Base-by-base conservation (phyloP, 345 rosid species). In the Gossypium bickii region DNA sequence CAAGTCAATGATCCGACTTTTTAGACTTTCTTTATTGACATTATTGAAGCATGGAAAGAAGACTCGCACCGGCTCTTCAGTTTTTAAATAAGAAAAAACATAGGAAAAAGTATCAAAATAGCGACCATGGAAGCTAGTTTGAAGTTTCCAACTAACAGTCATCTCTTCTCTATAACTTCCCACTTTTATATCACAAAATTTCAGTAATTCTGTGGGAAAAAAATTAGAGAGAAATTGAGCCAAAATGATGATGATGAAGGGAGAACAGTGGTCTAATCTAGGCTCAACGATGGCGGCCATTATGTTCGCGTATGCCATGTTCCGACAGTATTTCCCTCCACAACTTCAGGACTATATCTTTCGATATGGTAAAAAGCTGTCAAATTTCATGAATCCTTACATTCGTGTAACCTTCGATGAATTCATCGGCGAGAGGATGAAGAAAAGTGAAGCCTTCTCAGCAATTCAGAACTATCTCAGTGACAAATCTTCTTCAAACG, bases 381-480 rank as follows among this genome's bases (percentile, higher is more conserved):
- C 80, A 24, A 67, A 49, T 20, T 64, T 77, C 22, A 22, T 85
- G 76, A 76, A 85, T 7, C 94, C 90, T 47, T 86, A 83, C 65
- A 48, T 89, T 68, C 82, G 81, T 29, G 80, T 89, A 61, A 86
- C 65, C 43, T 81, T 89, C 83, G 15, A 74, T 38, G 83, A 89
- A 47, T 86, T 75, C 77, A 52, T 81, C 1, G 87, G 84, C 0
- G 87, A 84, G 55, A 74, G 85, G 16, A 77, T 74, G 71, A 83
- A 41, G 78, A 73, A 80, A 38, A 82, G 85, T 53, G 89, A 86
- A 12, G 87, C 83, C 47, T 89, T 68, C 60, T 64, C 83, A 0
- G 79, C 85, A 1, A 85, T 89, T 53, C 83, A 87, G 74, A 87
- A 78, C 72, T 87, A 47, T 47, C 12, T 47, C 49, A 47, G 49